Evolutionary conservation across 169 alveolate genomes (phyloP).

Genomic region (Eimeria zaria): DNA sequence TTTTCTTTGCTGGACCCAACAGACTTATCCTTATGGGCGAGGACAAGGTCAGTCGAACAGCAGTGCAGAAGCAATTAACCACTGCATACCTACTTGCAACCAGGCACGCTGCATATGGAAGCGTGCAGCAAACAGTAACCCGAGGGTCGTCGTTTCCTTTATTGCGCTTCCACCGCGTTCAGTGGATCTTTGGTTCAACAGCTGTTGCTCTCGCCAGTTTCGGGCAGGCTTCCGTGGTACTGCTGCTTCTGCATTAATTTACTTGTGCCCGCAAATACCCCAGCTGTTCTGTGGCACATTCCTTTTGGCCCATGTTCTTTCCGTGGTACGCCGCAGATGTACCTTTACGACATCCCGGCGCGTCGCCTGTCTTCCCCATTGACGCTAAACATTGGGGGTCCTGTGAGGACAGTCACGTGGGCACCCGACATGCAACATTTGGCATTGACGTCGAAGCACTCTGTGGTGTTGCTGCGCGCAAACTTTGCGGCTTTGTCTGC

Average conservation of each 20-base stretch:
- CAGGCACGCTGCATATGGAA: not conserved
- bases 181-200: not conserved
- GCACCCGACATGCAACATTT: conserved; percentile 84
- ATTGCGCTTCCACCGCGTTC: not conserved
- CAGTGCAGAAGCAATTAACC: not conserved
- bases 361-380: conserved; percentile 75
- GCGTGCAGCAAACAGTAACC: not conserved
- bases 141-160: not conserved
- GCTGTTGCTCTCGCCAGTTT: not conserved
- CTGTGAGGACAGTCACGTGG: conserved; percentile 87
- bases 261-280: not conserved
- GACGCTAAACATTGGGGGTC: conserved; percentile 63
- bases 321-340: conserved; percentile 46
- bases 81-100: not conserved
- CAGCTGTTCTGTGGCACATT: not conserved
- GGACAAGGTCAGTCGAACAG: conserved; percentile 71
- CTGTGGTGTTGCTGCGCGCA: conserved; percentile 76
- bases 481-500: conserved; percentile 67
- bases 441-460: conserved; percentile 88
- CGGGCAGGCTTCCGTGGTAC: conserved; percentile 3
- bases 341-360: conserved; percentile 73
- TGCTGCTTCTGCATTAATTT: not conserved
- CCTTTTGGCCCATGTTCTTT: not conserved
- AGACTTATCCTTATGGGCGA: conserved; percentile 86
- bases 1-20: conserved; percentile 87